A percentile compares a stretch with the other conserved stretches of the same genome.
These are phyloP conservation scores for Hibiscus syriacus DNA, from an alignment of 345 rosid genomes.

Conservation along the genomic window DNA sequence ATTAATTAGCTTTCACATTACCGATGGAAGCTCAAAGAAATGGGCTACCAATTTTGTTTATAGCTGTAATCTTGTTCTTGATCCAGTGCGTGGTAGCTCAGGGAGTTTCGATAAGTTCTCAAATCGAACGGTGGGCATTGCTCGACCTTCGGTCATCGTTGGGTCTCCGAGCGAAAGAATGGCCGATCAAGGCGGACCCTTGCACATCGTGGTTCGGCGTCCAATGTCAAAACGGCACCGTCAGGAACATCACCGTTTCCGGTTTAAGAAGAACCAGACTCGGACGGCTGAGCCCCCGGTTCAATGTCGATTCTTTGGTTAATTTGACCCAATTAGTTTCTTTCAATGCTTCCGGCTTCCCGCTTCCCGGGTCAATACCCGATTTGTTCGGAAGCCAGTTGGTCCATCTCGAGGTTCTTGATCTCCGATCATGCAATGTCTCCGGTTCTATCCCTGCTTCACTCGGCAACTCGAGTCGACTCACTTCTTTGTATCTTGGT, in stretches of 20 bases:
- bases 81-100: slow-evolving; percentile 25
- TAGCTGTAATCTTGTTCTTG: slow-evolving; percentile 20
- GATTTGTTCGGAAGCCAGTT: slow-evolving; percentile 47
- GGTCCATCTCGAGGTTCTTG: slow-evolving; percentile 39
- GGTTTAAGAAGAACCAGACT: slow-evolving; percentile 49
- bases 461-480: slow-evolving; percentile 38
- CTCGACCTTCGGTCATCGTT: slow-evolving; percentile 55
- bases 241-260: slow-evolving; percentile 37
- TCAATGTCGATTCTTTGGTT: slow-evolving; percentile 41
- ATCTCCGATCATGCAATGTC: slow-evolving; percentile 49
- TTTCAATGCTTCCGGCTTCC: slow-evolving; percentile 60
- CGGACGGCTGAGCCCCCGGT: slow-evolving; percentile 44
- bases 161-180: slow-evolving; percentile 48
- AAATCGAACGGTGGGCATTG: slow-evolving; percentile 38
- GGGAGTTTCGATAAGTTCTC: slow-evolving; percentile 21
- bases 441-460: slow-evolving; percentile 45
- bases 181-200: slow-evolving; percentile 54
- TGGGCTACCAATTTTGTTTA: not conserved
- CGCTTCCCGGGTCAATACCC: slow-evolving; percentile 57
- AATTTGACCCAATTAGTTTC: slow-evolving; percentile 43
- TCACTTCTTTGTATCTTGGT: slow-evolving; percentile 33
- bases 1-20: not conserved
- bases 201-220: slow-evolving; percentile 55
- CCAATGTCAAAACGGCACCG: slow-evolving; percentile 37
- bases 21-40: slow-evolving; percentile 20